Percentiles rank a stretch among this genome's conserved stretches.
phyloP scores from a whole-genome alignment of 345 rosid genomes.

The Pistacia vera region DNA sequence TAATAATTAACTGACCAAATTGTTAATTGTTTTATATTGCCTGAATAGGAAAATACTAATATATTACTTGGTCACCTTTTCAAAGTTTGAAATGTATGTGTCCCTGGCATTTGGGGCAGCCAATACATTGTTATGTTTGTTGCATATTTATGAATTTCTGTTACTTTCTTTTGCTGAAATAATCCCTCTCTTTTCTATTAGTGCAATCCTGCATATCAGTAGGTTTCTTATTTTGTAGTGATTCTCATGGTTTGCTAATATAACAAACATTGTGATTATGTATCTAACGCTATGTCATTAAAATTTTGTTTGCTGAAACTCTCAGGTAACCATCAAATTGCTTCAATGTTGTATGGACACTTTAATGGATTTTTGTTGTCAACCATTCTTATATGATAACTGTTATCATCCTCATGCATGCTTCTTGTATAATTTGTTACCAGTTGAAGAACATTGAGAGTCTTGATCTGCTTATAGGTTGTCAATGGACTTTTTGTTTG shows the following conservation, averaged over 20 bases:
- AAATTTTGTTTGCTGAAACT: background rate
- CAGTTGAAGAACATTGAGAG: background rate
- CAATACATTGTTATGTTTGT: background rate
- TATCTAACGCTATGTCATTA: background rate
- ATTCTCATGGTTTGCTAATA: background rate
- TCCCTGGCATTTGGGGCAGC: background rate
- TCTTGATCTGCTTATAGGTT: conserved; percentile 1
- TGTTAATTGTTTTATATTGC: background rate
- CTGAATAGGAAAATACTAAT: background rate
- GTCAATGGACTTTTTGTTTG: background rate
- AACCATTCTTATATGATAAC: background rate
- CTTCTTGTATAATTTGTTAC: background rate
- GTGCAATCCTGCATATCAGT: background rate
- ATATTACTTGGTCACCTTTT: background rate
- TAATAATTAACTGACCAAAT: background rate
- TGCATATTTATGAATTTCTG: background rate
- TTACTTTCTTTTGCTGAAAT: background rate
- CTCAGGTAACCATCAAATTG: background rate
- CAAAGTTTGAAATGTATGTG: background rate
- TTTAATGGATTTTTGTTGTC: too few relatives aligned
- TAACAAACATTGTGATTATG: background rate
- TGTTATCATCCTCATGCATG: background rate
- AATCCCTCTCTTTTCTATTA: background rate
- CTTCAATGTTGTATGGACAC: background rate
- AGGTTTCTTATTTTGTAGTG: background rate